Base-by-base conservation (phyloP, 306 rosid genomes). In the Gastrolobium villosum region DNA sequence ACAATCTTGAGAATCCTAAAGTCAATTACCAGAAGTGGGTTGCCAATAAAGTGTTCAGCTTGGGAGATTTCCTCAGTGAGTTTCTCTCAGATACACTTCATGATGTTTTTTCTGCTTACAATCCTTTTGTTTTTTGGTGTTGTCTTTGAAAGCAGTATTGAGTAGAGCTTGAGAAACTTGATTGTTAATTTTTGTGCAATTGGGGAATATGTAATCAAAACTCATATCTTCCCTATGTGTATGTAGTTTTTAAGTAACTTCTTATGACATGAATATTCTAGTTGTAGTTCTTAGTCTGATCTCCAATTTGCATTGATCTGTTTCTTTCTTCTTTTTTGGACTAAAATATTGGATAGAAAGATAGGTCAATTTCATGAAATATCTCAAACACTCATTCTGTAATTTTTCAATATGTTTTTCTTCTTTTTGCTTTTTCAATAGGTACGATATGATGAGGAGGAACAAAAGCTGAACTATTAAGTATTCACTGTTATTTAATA, bases 51-150 rank as follows among this genome's bases (percentile, higher is more conserved):
- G 69, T 46, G 37, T 95, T 95, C 92, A 65, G 84, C 93, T 84
- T 92, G 75, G 99, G 99, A 63, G 98, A 95, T 85, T 93, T 92
- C 48, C 96, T 92, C 66, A 84, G 99, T 95, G 86, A 84, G 96
- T 72, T 26, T 50, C 43, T 46, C 70, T n/a, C 39, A 2, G 1
- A 2, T 2, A 35, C n/a, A 36, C 44, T 32, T 76, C 45, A 2
- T 62, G 10, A 8, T 50, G 14, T 14, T 65, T 68, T 64, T 69
- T 36, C 48, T 41, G 7, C 36, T 69, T 26, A 28, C 34, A 10
- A 20, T 53, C 30, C 72, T 62, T 48, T 1, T 61, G 3, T 67
- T 0, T 55, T 57, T 49, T 70, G 1, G 8, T 72, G 3, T 7
- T 53, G 52, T 52, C 3, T 70, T 70, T 53, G 2, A 53, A 49